A percentile compares a stretch with the other conserved stretches of the same genome.
These are phyloP conservation scores for Vaccinium vitisidaea DNA, from an alignment of 148 eudicot genomes.

Conservation along the genomic window DNA sequence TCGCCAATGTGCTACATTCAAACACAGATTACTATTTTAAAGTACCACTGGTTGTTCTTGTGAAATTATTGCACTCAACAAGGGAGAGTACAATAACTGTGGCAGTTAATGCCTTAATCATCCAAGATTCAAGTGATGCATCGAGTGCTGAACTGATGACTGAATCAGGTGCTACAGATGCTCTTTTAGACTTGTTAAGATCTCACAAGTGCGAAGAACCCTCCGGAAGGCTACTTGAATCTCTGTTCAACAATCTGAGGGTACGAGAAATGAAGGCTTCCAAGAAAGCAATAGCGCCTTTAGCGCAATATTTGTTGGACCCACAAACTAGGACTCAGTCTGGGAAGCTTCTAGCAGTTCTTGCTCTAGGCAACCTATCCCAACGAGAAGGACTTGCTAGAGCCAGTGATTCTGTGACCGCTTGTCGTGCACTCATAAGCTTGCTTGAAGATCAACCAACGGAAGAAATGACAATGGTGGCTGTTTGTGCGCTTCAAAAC, in stretches of 20 bases:
- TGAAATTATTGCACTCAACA: slow-evolving; percentile 62
- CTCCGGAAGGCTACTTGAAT: slow-evolving; percentile 68
- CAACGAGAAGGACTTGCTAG: slow-evolving; percentile 78
- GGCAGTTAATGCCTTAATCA: slow-evolving; percentile 59
- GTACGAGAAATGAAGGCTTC: slow-evolving; percentile 71
- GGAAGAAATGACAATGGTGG: slow-evolving; percentile 74
- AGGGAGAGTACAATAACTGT: slow-evolving; percentile 45
- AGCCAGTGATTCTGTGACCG: slow-evolving; percentile 62
- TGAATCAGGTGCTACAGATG: slow-evolving; percentile 68
- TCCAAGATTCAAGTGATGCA: slow-evolving; percentile 55
- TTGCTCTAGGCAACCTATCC: slow-evolving; percentile 84
- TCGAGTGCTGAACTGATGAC: slow-evolving; percentile 69
- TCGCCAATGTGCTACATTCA: slow-evolving; percentile 52
- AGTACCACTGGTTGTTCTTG: slow-evolving; percentile 70
- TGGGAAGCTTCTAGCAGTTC: slow-evolving; percentile 70
- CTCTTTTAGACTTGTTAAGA: slow-evolving; percentile 59
- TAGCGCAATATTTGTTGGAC: slow-evolving; percentile 75
- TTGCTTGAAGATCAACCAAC: slow-evolving; percentile 73
- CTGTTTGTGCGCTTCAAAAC: slow-evolving; percentile 82
- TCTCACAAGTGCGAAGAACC: slow-evolving; percentile 79
- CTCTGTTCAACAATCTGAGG: slow-evolving; percentile 56
- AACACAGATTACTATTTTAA: slow-evolving; percentile 53
- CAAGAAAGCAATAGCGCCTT: slow-evolving; percentile 68
- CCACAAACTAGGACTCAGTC: slow-evolving; percentile 70
- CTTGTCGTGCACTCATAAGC: slow-evolving; percentile 70